A percentile compares a stretch with the other conserved stretches of the same genome.
Conservation (phyloP, 2,329 filamentous ascomycete species). For the Claviceps digitariae region DNA sequence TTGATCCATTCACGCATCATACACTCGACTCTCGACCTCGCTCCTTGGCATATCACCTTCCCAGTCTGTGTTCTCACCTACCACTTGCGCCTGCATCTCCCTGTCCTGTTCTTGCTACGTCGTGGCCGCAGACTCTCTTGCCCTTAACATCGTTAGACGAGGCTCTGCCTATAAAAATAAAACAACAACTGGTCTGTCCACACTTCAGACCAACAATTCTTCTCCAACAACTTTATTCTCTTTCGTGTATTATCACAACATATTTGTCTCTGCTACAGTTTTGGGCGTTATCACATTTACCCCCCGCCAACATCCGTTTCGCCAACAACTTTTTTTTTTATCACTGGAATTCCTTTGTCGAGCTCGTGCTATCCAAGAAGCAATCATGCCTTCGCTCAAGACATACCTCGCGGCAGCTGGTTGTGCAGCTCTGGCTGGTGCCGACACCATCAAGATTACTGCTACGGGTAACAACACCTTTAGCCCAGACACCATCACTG, state of each 20-base stretch:
- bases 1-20: not conserved
- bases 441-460: conserved; percentile 21
- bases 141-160: not conserved
- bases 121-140: not conserved
- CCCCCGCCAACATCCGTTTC: not conserved
- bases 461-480: conserved; percentile 21
- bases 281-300: not conserved
- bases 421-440: conserved; percentile 14
- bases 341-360: not conserved
- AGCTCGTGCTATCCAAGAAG: not conserved
- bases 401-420: conserved; percentile 12
- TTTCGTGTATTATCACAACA: not conserved
- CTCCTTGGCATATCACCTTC: not conserved
- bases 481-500: conserved; percentile 18
- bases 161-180: not conserved
- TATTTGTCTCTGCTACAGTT: not conserved
- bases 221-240: not conserved
- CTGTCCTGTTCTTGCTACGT: not conserved
- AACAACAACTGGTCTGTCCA: not conserved
- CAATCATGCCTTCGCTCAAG: conserved; percentile 18
- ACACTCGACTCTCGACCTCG: not conserved
- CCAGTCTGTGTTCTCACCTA: not conserved
- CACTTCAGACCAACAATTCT: not conserved
- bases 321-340: not conserved
- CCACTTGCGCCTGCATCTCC: not conserved